Evolutionary conservation across 805 yeast genomes (phyloP).

Genomic region (Diddensiella transvaalensis): DNA sequence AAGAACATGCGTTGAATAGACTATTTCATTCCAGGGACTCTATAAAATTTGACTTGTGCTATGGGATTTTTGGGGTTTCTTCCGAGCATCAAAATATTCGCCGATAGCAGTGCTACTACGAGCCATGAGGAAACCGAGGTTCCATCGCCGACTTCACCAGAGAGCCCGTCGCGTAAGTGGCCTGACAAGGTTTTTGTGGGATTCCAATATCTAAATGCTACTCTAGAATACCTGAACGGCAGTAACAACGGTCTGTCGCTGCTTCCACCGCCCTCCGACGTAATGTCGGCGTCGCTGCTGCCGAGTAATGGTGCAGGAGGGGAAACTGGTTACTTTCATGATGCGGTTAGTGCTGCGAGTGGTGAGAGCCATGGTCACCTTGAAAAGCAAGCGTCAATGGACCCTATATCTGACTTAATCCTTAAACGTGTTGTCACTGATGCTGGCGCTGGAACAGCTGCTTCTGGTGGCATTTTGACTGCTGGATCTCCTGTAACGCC

Average conservation of each 20-base stretch:
- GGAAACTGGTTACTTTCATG: background rate
- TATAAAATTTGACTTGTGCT: no score
- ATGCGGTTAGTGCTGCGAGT: background rate
- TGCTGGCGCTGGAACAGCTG: slow-evolving; percentile 2
- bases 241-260: no score
- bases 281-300: no score
- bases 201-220: no score
- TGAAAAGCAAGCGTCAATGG: slow-evolving; percentile 5
- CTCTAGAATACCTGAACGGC: no score
- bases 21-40: no score
- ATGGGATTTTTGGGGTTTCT: slow-evolving; percentile 11
- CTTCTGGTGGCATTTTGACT: background rate
- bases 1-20: no score
- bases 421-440: slow-evolving; percentile 10
- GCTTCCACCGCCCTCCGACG: no score
- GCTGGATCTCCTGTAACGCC: background rate
- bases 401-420: slow-evolving; percentile 17
- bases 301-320: no score
- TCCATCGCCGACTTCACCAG: background rate
- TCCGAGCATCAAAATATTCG: slow-evolving; percentile 8
- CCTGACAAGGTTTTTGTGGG: background rate
- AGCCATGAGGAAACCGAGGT: background rate
- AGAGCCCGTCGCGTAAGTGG: background rate
- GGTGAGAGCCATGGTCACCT: background rate
- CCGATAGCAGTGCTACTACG: background rate